Evolutionary conservation across 1,284 basidiomycete genomes (phyloP), one percentile per base, ranked within the genome.

Genomic region (Termitomyces sp.): DNA sequence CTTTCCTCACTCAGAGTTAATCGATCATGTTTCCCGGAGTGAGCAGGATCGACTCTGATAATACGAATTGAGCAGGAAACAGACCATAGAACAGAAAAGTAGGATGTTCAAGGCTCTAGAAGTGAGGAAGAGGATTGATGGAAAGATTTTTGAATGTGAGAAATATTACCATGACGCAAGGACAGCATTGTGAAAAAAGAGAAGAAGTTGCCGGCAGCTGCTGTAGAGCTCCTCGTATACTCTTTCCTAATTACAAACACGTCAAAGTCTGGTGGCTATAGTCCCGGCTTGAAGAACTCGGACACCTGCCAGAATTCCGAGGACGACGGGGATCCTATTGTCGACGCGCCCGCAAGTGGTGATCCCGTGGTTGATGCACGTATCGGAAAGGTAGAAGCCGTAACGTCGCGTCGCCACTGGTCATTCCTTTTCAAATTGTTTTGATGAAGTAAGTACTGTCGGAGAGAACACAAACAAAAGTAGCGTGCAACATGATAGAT

Each of bases 1-100:
- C 61, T 58, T 46, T 17, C 50, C 41, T 47, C 48, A 43, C 31
- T 45, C 30, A 47, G 13, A 34, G 44, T 33, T 19, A 26, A 54
- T 59, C 46, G 31, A 53, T 53, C 52, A 39, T n/a, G 21, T 7
- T 38, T 21, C 33, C 44, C 50, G 33, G 31, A 15, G 9, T 31
- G 21, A 50, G 36, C 26, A 33, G 26, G 28, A 31, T 15, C 31
- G 8, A 47, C 15, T 36, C 21, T 36, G 15, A 4, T 17, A 1
- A 47, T 17, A 33, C 19, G n/a, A 15, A 21, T 26, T 13, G 21
- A 2, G 19, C 21, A 34, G 21, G 45, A 7, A 10, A 38, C 24
- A 38, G 24, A 38, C n/a, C 5, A 28, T 48, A 17, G 5, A 17
- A 34, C 45, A 24, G 5, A 45, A 28, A 8, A 38, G 9, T 7